These are phyloP conservation scores for Alternaria sp. DNA, from an alignment of 2,329 filamentous ascomycete species.

Conservation along the genomic window DNA sequence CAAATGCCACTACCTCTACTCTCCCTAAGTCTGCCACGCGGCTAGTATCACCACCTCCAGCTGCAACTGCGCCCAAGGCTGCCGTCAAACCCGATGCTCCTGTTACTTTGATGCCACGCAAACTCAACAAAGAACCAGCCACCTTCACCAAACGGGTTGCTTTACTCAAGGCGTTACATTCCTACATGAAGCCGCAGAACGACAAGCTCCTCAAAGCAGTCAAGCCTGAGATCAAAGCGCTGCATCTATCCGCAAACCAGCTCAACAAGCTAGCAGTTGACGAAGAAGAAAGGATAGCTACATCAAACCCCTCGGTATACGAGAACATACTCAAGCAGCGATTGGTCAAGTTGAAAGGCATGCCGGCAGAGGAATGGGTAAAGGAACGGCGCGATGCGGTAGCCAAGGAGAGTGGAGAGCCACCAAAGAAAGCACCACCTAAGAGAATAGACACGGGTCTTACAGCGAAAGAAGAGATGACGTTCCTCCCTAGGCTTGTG, in stretches of 20 bases:
- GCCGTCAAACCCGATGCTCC: conserved; percentile 50
- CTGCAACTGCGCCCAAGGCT: conserved; percentile 16
- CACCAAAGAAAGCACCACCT: conserved; percentile 51
- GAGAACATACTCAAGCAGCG: conserved; percentile 82
- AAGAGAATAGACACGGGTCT: conserved; percentile 73
- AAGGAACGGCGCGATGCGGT: conserved; percentile 58
- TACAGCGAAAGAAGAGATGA: conserved; percentile 66
- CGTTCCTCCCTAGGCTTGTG: conserved; percentile 56
- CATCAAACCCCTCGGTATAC: conserved; percentile 74
- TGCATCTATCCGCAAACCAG: conserved; percentile 68
- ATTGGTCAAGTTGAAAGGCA: conserved; percentile 76
- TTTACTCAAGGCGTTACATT: conserved; percentile 67
- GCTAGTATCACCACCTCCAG: conserved; percentile 42
- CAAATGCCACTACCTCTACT: conserved; percentile 3
- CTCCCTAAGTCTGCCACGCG: conserved; percentile 34
- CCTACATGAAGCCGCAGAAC: conserved; percentile 72
- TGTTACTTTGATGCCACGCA: conserved; percentile 67
- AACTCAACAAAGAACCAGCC: conserved; percentile 61
- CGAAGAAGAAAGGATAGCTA: conserved; percentile 78
- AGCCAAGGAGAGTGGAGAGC: conserved; percentile 29
- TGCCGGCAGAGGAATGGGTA: conserved; percentile 75
- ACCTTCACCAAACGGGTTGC: conserved; percentile 40
- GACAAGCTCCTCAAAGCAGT: conserved; percentile 62
- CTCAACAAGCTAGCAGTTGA: conserved; percentile 74
- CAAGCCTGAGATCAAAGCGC: conserved; percentile 58